phyloP scores from a whole-genome alignment of 495 filamentous ascomycete genomes.

The Podospora sp. region DNA sequence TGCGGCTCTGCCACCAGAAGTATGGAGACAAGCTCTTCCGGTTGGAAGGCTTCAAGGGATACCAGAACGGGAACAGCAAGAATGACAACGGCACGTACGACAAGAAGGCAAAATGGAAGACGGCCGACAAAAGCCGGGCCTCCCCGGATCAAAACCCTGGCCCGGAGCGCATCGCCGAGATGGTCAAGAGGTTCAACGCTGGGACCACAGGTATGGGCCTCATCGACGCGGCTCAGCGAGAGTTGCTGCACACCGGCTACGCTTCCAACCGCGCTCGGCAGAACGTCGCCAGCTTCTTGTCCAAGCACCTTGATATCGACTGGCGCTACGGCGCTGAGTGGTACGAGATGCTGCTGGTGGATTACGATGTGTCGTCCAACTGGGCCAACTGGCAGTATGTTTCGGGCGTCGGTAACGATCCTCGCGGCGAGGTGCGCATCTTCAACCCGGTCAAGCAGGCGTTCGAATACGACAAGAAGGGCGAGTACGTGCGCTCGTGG shows the following conservation, averaged over 20 bases:
- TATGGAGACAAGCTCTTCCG: conserved; percentile 62
- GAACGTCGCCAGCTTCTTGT: conserved; percentile 70
- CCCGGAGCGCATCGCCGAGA: conserved; percentile 36
- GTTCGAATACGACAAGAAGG: conserved; percentile 67
- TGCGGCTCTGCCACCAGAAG: conserved; percentile 68
- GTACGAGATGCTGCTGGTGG: conserved; percentile 70
- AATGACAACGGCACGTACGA: conserved; percentile 19
- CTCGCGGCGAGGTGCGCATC: conserved; percentile 60
- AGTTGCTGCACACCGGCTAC: conserved; percentile 70
- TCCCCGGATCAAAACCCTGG: conserved; percentile 34
- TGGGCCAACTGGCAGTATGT: conserved; percentile 82
- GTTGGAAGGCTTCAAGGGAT: conserved; percentile 58
- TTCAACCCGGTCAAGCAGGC: conserved; percentile 77
- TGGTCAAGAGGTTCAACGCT: conserved; percentile 55
- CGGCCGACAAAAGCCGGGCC: conserved; percentile 23
- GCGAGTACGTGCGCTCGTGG: conserved; percentile 68
- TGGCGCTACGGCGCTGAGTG: conserved; percentile 78
- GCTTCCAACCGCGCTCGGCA: conserved; percentile 71
- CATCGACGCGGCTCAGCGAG: conserved; percentile 71
- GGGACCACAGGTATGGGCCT: conserved; percentile 69
- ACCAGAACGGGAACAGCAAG: conserved; percentile 29
- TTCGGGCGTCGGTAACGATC: conserved; percentile 74
- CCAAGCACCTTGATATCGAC: conserved; percentile 71
- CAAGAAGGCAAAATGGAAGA: conserved; percentile 45
- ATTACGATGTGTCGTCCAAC: conserved; percentile 72